Evolutionary conservation across 495 filamentous ascomycete species (phyloP).

Genomic region (Penicillium soppii): DNA sequence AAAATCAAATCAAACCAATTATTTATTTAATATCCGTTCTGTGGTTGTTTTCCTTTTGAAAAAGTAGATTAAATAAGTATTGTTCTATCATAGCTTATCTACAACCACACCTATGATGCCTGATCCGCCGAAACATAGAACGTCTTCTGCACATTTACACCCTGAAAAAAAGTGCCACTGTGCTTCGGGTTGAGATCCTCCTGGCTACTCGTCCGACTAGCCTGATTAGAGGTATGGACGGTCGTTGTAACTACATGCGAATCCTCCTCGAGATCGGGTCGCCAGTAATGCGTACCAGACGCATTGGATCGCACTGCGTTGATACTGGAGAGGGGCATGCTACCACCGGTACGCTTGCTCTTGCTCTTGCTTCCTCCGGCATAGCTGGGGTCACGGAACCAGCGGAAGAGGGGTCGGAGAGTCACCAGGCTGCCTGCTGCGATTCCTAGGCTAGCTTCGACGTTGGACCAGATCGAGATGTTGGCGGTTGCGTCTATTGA

Average conservation of each 20-base stretch:
- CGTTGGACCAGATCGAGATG: slow-evolving; percentile 48
- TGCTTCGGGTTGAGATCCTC: slow-evolving; percentile 37
- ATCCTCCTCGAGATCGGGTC: slow-evolving; percentile 32
- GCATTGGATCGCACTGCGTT: slow-evolving; percentile 20
- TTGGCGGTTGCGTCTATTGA: slow-evolving; percentile 37
- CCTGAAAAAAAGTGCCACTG: slow-evolving; percentile 20
- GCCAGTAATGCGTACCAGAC: slow-evolving; percentile 32
- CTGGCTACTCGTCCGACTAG: slow-evolving; percentile 37
- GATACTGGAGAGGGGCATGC: slow-evolving; percentile 35
- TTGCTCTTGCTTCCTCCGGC: slow-evolving; percentile 15
- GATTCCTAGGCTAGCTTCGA: slow-evolving; percentile 48
- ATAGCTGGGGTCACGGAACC: slow-evolving; percentile 39
- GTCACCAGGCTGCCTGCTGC: slow-evolving; percentile 47
- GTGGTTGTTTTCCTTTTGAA: too few relatives aligned
- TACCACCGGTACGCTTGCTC: slow-evolving; percentile 29
- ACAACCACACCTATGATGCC: not conserved
- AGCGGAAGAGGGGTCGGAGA: slow-evolving; percentile 49
- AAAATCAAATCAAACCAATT: too few relatives aligned
- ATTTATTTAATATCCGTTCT: too few relatives aligned
- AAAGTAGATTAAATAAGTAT: not conserved
- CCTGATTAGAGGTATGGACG: slow-evolving; percentile 27
- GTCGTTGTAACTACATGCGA: slow-evolving; percentile 31
- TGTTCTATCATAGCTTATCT: not conserved
- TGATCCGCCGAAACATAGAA: slow-evolving; percentile 37
- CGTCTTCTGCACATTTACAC: slow-evolving; percentile 42